Percentiles rank a stretch among this genome's conserved stretches.
phyloP scores from a whole-genome alignment of 2,329 filamentous ascomycete genomes.

The Colletotrichum musae region DNA sequence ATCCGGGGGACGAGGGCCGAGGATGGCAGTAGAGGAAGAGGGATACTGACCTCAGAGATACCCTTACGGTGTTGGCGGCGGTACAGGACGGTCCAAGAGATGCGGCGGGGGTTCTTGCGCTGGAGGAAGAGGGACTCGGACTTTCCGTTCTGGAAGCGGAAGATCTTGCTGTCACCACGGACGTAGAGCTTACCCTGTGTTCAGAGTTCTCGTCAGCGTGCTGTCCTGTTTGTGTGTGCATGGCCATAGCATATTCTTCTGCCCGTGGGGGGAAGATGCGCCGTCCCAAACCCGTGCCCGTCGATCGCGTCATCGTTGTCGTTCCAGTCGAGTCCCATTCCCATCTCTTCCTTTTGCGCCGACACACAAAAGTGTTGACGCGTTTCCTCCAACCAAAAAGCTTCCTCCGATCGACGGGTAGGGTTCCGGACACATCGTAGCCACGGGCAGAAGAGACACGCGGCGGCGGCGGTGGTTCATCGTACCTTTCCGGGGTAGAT shows the following conservation, averaged over 20 bases:
- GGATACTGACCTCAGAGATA: conserved; percentile 94
- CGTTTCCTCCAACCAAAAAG: conserved; percentile 1
- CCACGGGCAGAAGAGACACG: background rate
- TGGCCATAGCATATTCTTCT: background rate
- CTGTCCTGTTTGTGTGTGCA: conserved; percentile 6
- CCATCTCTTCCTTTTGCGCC: background rate
- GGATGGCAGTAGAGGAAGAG: background rate
- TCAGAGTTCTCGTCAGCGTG: conserved; percentile 47
- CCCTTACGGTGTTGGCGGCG: conserved; percentile 99
- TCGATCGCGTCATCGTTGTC: conserved; percentile 10
- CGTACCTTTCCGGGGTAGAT: conserved; percentile 79
- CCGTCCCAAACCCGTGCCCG: conserved; percentile 1
- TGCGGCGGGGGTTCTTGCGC: conserved; percentile 99
- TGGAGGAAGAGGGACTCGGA: conserved; percentile 99
- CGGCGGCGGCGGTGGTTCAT: conserved; percentile 35
- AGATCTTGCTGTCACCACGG: conserved; percentile 99
- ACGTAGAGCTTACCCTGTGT: conserved; percentile 98
- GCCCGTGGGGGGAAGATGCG: background rate
- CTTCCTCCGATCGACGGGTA: conserved; percentile 27
- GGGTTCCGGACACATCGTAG: background rate
- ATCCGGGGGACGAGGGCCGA: background rate
- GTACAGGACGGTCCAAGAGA: conserved; percentile 98
- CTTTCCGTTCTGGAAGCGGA: conserved; percentile 99
- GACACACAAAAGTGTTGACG: background rate
- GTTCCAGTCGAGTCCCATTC: background rate